Percentiles rank a stretch among this genome's conserved stretches.
These are phyloP conservation scores for Cafeteria roenbergensis DNA, from an alignment of 108 stramenopile species.

Conservation along the genomic window DNA sequence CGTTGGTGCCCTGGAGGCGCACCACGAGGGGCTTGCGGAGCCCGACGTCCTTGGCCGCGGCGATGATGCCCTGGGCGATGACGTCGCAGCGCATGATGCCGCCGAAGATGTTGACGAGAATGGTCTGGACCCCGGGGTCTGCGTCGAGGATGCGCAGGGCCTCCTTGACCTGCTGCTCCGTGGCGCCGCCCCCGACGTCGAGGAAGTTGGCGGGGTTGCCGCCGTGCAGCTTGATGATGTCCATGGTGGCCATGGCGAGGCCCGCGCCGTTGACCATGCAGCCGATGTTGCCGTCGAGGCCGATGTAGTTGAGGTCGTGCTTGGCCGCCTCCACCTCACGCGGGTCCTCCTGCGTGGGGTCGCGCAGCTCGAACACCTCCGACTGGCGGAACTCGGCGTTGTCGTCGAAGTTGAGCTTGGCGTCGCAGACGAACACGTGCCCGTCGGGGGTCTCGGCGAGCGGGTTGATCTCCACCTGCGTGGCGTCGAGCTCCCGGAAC, in stretches of 20 bases:
- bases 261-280: constrained; percentile 97
- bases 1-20: constrained; percentile 81
- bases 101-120: constrained; percentile 89
- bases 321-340: constrained; percentile 59
- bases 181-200: constrained; percentile 77
- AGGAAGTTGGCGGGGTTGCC: constrained; percentile 87
- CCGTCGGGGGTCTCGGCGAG: constrained; percentile 63
- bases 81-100: constrained; percentile 90
- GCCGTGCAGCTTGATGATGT: constrained; percentile 79
- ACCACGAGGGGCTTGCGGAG: constrained; percentile 69
- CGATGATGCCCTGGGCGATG: constrained; percentile 73
- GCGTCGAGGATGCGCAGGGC: constrained; percentile 61
- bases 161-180: constrained; percentile 51
- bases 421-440: constrained; percentile 60
- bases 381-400: constrained; percentile 68
- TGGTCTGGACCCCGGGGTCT: constrained; percentile 59
- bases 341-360: constrained; percentile 62
- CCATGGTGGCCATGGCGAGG: constrained; percentile 87
- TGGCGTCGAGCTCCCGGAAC: constrained; percentile 58
- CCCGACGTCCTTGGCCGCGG: constrained; percentile 63
- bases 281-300: constrained; percentile 83
- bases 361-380: constrained; percentile 50
- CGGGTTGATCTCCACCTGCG: constrained; percentile 69
- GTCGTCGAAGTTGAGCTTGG: constrained; percentile 74
- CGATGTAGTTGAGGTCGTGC: constrained; percentile 82